A percentile compares a stretch with the other conserved stretches of the same genome.
phyloP scores from a whole-genome alignment of 1,139 yeast genomes.

The Blastobotrys arbuscula region DNA sequence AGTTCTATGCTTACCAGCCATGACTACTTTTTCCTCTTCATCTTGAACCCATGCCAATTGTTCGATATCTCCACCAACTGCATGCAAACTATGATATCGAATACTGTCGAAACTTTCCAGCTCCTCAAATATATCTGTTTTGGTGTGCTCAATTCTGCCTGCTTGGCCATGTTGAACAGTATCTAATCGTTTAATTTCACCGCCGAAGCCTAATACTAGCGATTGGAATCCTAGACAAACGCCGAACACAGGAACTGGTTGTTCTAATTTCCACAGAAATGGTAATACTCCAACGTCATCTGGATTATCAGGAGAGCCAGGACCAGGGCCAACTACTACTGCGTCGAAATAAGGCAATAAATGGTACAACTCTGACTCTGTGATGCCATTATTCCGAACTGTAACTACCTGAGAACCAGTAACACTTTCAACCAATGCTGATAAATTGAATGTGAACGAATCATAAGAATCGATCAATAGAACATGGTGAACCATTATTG shows the following conservation, averaged over 20 bases:
- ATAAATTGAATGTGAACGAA: constrained; percentile 83
- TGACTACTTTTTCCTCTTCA: constrained; percentile 41
- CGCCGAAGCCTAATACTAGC: constrained; percentile 63
- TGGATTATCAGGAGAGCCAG: constrained; percentile 72
- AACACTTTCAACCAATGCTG: constrained; percentile 52
- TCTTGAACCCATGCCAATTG: constrained; percentile 26
- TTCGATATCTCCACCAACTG: constrained; percentile 28
- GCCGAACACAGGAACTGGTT: constrained; percentile 69
- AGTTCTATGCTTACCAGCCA: constrained; percentile 66
- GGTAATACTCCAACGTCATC: constrained; percentile 75
- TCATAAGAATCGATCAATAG: constrained; percentile 90
- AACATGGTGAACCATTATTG: too few species aligned
- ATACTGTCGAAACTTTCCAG: constrained; percentile 57
- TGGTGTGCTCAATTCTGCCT: constrained; percentile 43
- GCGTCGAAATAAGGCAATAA: constrained; percentile 56
- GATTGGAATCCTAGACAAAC: constrained; percentile 93
- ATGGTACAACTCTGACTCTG: constrained; percentile 39
- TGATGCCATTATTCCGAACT: constrained; percentile 68
- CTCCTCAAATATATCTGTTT: constrained; percentile 37
- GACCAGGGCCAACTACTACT: constrained; percentile 92
- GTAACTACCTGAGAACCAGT: constrained; percentile 56
- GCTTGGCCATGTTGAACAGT: constrained; percentile 84
- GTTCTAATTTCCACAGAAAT: constrained; percentile 38
- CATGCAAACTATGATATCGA: constrained; percentile 83
- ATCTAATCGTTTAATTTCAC: constrained; percentile 46